Percentiles rank a stretch among this genome's conserved stretches.
Evolutionary conservation across 2,329 filamentous ascomycete species (phyloP).

Genomic region (Colletotrichum higginsianum): DNA sequence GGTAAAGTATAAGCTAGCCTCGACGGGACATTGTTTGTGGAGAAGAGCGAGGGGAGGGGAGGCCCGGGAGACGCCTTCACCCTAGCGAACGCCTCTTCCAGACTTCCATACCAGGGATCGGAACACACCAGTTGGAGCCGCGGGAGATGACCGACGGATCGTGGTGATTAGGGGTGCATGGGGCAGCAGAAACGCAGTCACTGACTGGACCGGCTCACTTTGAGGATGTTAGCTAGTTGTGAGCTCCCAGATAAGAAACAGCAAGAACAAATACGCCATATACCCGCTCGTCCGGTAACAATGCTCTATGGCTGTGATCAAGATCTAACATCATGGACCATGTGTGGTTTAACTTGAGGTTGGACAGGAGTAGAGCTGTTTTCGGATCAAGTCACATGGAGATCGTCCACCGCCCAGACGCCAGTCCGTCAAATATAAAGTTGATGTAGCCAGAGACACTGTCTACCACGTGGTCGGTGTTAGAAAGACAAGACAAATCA

Average conservation of each 20-base stretch:
- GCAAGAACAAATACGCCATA: no score
- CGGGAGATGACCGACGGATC: background rate
- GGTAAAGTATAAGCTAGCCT: background rate
- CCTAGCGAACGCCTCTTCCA: background rate
- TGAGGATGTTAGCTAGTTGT: no score
- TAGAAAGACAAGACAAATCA: background rate
- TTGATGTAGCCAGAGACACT: no score
- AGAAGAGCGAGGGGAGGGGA: background rate
- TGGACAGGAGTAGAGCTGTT: no score
- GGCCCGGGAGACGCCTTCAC: background rate
- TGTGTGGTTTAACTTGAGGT: background rate
- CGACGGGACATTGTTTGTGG: constrained; percentile 5
- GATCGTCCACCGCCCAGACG: background rate
- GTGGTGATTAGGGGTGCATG: background rate
- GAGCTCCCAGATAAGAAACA: no score
- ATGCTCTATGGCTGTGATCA: no score
- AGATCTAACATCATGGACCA: no score
- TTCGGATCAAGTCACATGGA: background rate
- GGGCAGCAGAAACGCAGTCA: no score
- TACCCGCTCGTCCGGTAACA: no score
- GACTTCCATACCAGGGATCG: background rate
- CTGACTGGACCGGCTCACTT: no score
- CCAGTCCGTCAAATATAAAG: background rate
- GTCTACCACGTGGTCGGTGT: no score
- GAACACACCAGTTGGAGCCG: no score